These are phyloP conservation scores for Carex pumila DNA, from an alignment of 176 grass and related monocot species.

Conservation along the genomic window DNA sequence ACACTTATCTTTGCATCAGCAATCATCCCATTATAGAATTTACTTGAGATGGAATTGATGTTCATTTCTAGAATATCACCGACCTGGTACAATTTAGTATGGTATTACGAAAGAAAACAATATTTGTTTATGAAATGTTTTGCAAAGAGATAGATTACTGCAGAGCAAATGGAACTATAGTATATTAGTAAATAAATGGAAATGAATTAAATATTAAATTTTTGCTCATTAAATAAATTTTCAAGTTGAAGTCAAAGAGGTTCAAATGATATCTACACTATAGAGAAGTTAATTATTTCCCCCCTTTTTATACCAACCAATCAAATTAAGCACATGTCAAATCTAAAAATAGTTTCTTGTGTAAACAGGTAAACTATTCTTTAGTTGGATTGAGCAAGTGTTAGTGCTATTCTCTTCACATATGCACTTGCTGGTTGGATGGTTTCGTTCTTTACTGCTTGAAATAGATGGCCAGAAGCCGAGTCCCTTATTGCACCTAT, in stretches of 20 bases:
- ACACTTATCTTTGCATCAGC: slow-evolving; percentile 46
- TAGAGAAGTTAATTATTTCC: neutral
- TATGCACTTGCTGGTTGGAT: neutral
- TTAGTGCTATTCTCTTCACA: neutral
- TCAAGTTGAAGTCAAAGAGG: neutral
- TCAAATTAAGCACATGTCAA: neutral
- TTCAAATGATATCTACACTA: neutral
- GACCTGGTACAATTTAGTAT: slow-evolving; percentile 31
- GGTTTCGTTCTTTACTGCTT: neutral
- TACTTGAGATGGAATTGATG: slow-evolving; percentile 39
- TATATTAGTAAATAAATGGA: neutral
- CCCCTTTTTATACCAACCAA: neutral
- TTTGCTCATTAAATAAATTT: neutral
- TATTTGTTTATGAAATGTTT: neutral
- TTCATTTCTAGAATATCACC: slow-evolving; percentile 49
- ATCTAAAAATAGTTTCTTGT: neutral
- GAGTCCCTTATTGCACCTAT: neutral
- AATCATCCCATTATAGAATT: slow-evolving; percentile 30
- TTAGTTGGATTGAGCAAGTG: neutral
- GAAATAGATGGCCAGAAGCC: neutral
- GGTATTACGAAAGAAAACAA: neutral
- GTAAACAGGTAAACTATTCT: neutral
- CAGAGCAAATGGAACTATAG: neutral
- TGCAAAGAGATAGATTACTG: neutral
- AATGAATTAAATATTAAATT: neutral